Evolutionary conservation across 2,329 filamentous ascomycete genomes (phyloP).

Genomic region (Arthrobotrys pseudoclavata): DNA sequence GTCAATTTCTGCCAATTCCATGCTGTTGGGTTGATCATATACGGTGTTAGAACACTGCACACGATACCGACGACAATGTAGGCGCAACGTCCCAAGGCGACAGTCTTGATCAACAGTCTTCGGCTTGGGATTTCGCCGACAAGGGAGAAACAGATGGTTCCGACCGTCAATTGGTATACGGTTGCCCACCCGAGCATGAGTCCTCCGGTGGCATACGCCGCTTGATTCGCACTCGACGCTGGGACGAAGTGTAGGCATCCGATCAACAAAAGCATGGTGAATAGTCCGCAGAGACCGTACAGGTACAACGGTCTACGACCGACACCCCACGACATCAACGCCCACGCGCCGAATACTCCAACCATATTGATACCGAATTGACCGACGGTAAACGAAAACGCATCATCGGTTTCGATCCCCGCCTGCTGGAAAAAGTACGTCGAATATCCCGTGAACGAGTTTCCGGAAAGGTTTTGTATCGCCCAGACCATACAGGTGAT

Average conservation of each 20-base stretch:
- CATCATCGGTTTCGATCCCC: constrained; percentile 65
- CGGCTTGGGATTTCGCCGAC: constrained; percentile 87
- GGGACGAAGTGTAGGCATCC: constrained; percentile 15
- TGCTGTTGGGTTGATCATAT: constrained; percentile 88
- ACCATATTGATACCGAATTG: constrained; percentile 74
- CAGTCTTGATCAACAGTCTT: constrained; percentile 89
- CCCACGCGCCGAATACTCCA: constrained; percentile 83
- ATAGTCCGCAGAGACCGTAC: constrained; percentile 65
- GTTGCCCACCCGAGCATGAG: constrained; percentile 88
- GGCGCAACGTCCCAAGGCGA: constrained; percentile 84
- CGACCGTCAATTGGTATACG: constrained; percentile 87
- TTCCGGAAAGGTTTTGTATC: constrained; percentile 68
- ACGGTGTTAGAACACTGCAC: constrained; percentile 84
- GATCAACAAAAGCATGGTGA: constrained; percentile 65
- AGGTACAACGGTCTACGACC: constrained; percentile 65
- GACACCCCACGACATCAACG: constrained; percentile 66
- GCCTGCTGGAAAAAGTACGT: constrained; percentile 70
- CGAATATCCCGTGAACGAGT: constrained; percentile 62
- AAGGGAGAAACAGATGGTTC: constrained; percentile 89
- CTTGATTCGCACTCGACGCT: constrained; percentile 77
- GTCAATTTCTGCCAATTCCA: constrained; percentile 82
- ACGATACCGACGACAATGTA: constrained; percentile 87
- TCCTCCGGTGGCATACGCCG: constrained; percentile 80
- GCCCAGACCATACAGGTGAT: constrained; percentile 72
- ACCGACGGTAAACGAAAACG: constrained; percentile 70